A percentile compares a stretch with the other conserved stretches of the same genome.
Evolutionary conservation across 2,329 filamentous ascomycete genomes (phyloP).

Genomic region (Scedosporium boydii): DNA sequence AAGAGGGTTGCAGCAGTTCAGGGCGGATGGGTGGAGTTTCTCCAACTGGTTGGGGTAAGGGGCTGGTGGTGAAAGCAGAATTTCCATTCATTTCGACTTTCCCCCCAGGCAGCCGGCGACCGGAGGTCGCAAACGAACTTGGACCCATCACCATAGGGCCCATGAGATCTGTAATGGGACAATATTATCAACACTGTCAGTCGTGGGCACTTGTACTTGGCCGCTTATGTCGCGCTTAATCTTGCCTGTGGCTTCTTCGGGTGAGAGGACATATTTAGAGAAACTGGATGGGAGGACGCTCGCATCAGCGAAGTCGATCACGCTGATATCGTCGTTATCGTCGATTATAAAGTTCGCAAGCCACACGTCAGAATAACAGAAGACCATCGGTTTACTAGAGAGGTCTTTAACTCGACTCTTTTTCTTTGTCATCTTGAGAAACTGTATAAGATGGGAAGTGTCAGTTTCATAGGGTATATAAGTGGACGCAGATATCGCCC

Average conservation of each 20-base stretch:
- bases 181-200: slow-evolving; percentile 10
- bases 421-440: slow-evolving; percentile 8
- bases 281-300: slow-evolving; percentile 14
- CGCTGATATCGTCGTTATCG: slow-evolving; percentile 6
- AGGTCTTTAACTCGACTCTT: slow-evolving; percentile 7
- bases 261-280: slow-evolving; percentile 2
- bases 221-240: slow-evolving; percentile 6
- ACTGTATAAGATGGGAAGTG: not conserved
- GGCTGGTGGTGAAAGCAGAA: not conserved
- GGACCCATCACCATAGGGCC: not conserved
- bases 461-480: not conserved
- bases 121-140: not conserved
- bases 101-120: not conserved
- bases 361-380: slow-evolving; percentile 12
- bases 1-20: not conserved
- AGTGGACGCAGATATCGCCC: not conserved
- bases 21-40: not conserved
- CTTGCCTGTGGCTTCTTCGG: not conserved
- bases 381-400: slow-evolving; percentile 12
- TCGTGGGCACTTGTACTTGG: slow-evolving; percentile 6
- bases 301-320: slow-evolving; percentile 10
- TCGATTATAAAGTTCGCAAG: slow-evolving; percentile 13
- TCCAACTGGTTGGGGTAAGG: not conserved
- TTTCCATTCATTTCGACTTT: not conserved
- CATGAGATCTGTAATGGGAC: not conserved